These are phyloP conservation scores for Pythium myriotylum DNA, from an alignment of 352 stramenopile genomes.

Conservation along the genomic window DNA sequence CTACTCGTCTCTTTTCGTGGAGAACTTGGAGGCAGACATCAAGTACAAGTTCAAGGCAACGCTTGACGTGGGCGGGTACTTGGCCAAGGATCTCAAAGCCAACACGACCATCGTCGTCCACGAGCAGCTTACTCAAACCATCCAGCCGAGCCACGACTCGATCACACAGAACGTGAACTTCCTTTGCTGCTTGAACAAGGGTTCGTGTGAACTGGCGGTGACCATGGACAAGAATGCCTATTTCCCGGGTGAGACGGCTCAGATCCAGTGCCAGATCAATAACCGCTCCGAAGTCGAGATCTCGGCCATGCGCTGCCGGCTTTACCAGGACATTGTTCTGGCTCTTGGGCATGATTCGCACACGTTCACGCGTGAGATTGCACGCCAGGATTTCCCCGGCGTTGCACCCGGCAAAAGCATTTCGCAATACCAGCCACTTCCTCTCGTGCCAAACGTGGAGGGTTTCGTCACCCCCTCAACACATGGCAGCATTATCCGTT, in stretches of 20 bases:
- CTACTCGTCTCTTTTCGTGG: conserved; percentile 48
- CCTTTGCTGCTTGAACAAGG: conserved; percentile 68
- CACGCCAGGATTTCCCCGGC: conserved; percentile 46
- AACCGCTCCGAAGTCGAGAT: conserved; percentile 64
- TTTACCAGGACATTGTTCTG: conserved; percentile 63
- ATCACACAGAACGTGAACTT: conserved; percentile 54
- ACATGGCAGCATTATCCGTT: conserved; percentile 48
- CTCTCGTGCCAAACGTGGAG: conserved; percentile 34
- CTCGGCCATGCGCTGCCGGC: conserved; percentile 50
- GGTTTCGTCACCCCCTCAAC: conserved; percentile 51
- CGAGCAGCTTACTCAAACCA: conserved; percentile 47
- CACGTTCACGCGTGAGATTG: conserved; percentile 49
- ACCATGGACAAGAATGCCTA: conserved; percentile 80
- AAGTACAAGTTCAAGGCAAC: conserved; percentile 82
- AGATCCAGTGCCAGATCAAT: conserved; percentile 64
- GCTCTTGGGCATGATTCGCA: conserved; percentile 31
- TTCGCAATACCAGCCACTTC: conserved; percentile 55
- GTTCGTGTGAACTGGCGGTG: conserved; percentile 51
- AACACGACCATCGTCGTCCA: conserved; percentile 61
- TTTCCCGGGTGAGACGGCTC: conserved; percentile 52
- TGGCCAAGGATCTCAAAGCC: conserved; percentile 65
- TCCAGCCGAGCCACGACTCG: conserved; percentile 58
- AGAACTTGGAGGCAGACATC: conserved; percentile 59
- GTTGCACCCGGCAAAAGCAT: conserved; percentile 37
- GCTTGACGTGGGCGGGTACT: conserved; percentile 60